A percentile compares a stretch with the other conserved stretches of the same genome.
Evolutionary conservation across 495 filamentous ascomycete genomes (phyloP).

Genomic region (Filosporella fistucella): DNA sequence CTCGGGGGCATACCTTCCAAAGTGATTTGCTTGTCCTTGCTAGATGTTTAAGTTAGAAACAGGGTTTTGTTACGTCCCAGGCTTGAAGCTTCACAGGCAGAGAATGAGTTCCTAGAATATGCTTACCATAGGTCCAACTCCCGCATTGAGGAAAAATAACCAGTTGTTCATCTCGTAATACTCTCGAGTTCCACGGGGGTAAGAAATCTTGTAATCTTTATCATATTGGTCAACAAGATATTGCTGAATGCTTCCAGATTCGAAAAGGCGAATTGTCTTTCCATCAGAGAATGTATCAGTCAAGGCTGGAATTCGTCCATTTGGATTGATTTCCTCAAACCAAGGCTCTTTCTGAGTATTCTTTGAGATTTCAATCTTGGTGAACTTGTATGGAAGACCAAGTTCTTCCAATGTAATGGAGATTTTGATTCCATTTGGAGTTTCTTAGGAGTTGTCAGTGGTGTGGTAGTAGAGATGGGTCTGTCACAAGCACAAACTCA

Average conservation of each 20-base stretch:
- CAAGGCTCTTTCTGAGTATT: slow-evolving; percentile 74
- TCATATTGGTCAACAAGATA: slow-evolving; percentile 83
- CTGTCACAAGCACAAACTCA: no score
- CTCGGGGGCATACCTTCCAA: slow-evolving; percentile 80
- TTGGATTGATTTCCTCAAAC: slow-evolving; percentile 92
- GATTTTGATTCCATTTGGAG: slow-evolving; percentile 76
- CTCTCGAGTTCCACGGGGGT: slow-evolving; percentile 68
- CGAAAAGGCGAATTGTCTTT: slow-evolving; percentile 70
- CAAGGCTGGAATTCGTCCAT: slow-evolving; percentile 90
- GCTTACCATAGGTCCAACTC: slow-evolving; percentile 88
- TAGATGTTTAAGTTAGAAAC: background rate
- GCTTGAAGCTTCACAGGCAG: background rate
- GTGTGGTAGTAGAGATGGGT: no score
- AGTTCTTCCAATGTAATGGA: slow-evolving; percentile 90
- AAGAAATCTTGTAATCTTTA: slow-evolving; percentile 77
- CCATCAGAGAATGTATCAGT: slow-evolving; percentile 75
- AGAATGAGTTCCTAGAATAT: background rate
- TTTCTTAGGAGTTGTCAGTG: no score
- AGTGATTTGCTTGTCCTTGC: slow-evolving; percentile 93
- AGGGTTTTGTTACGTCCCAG: background rate
- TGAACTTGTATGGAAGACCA: slow-evolving; percentile 61
- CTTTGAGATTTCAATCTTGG: slow-evolving; percentile 65
- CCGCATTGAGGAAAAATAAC: slow-evolving; percentile 69
- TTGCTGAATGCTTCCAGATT: slow-evolving; percentile 80
- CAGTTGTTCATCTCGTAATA: slow-evolving; percentile 77